Conservation (phyloP, 306 rosid genomes). For the apple (Malus domestica) region ASM211411v1 NC_041791.1:6539501-6540000, state of each 20-base stretch:
- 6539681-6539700: neutral
- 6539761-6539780: neutral
- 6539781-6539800: neutral
- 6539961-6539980: neutral
- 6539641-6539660: neutral
- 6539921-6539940: neutral
- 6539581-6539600: neutral
- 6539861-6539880: neutral
- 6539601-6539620: constrained; percentile 2
- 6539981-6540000: neutral
- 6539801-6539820: neutral
- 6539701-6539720: neutral
- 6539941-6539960: neutral
- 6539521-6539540: neutral
- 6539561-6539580: neutral
- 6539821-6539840: neutral
- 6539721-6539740: neutral
- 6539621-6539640: neutral
- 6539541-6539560: neutral
- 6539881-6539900: neutral
- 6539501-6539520: neutral
- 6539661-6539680: neutral
- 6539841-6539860: neutral
- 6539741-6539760: neutral
- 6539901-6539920: neutral